Percentiles rank a stretch among this genome's conserved stretches.
phyloP scores from a whole-genome alignment of 208 protist species.

The Herpetomonas samuelpessoai region DNA sequence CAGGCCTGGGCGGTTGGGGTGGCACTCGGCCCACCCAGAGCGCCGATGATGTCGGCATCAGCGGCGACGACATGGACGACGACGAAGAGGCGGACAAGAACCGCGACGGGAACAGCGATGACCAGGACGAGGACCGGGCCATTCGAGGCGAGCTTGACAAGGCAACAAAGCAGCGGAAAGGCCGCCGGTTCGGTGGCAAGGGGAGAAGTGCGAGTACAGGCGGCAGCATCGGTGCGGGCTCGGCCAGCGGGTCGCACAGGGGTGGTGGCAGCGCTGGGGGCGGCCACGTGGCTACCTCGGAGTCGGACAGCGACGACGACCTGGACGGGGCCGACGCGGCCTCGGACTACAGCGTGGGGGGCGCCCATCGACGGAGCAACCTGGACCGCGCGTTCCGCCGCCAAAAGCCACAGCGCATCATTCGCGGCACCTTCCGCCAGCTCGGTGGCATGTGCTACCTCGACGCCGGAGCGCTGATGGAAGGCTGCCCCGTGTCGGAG shows the following conservation, averaged over 20 bases:
- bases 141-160: background rate
- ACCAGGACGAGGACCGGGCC: background rate
- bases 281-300: background rate
- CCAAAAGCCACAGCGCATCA: conserved; percentile 2
- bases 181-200: too few relatives aligned
- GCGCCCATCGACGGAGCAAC: background rate
- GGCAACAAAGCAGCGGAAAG: too few relatives aligned
- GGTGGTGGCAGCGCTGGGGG: too few relatives aligned
- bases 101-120: background rate
- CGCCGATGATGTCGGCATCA: too few relatives aligned
- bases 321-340: background rate
- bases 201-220: too few relatives aligned
- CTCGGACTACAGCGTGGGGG: background rate
- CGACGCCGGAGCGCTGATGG: conserved; percentile 37
- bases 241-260: background rate
- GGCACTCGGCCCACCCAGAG: too few relatives aligned
- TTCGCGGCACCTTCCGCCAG: conserved; percentile 56
- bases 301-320: conserved; percentile 3
- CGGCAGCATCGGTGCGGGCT: background rate
- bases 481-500: conserved; percentile 38
- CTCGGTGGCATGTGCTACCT: conserved; percentile 62
- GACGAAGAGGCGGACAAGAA: background rate
- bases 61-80: conserved; percentile 5
- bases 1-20: too few relatives aligned
- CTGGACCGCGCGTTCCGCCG: background rate